phyloP scores from a whole-genome alignment of 805 yeast genomes.

The Teunomyces barrocoloradensis region DNA sequence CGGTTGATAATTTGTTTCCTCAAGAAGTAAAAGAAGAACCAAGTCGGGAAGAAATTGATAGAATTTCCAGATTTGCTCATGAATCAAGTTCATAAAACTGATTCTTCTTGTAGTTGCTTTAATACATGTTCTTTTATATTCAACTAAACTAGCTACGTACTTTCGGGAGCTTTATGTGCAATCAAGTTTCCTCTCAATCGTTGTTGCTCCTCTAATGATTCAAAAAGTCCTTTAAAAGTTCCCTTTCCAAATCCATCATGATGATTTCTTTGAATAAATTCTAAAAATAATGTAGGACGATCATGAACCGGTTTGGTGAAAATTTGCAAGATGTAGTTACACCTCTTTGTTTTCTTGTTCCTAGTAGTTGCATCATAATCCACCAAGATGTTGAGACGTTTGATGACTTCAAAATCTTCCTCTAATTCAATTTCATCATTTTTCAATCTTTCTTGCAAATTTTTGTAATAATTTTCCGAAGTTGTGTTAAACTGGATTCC shows the following conservation, averaged over 20 bases:
- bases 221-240: constrained; percentile 78
- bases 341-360: constrained; percentile 18
- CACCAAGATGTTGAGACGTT: constrained; percentile 58
- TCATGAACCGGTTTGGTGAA: constrained; percentile 76
- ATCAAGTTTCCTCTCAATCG: constrained; percentile 53
- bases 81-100: neutral
- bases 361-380: constrained; percentile 64
- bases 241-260: constrained; percentile 90
- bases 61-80: neutral
- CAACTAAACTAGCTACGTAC: too few species aligned
- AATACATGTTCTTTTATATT: neutral
- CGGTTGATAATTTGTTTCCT: neutral
- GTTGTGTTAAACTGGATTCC: constrained; percentile 71
- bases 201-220: constrained; percentile 79
- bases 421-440: constrained; percentile 42
- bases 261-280: constrained; percentile 74
- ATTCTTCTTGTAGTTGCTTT: neutral
- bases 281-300: constrained; percentile 80
- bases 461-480: constrained; percentile 55
- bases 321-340: constrained; percentile 75
- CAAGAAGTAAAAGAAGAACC: neutral
- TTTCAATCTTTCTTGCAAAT: constrained; percentile 45
- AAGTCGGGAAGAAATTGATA: neutral
- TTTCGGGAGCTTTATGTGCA: neutral
- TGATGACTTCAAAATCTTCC: constrained; percentile 52